A percentile compares a stretch with the other conserved stretches of the same genome.
Conservation (phyloP, 1,284 basidiomycete genomes). For the Fomitiporia mediterranea region DNA sequence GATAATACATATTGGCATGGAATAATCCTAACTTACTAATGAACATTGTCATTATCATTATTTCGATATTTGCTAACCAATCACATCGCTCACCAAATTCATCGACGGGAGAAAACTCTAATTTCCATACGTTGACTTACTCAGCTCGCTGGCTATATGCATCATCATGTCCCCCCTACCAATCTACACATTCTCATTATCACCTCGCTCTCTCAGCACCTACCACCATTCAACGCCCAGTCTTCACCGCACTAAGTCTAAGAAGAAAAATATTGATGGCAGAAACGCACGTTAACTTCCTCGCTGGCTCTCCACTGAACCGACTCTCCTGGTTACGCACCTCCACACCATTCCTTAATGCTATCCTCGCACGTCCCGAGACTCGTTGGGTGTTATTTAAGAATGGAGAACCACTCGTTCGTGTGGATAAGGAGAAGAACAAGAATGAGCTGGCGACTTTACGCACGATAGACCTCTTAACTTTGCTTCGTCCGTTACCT, state of each 20-base stretch:
- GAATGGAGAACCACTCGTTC: slow-evolving; percentile 57
- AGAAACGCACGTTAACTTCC: slow-evolving; percentile 48
- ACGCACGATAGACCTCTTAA: slow-evolving; percentile 48
- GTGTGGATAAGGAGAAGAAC: slow-evolving; percentile 29
- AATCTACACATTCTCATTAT: neutral
- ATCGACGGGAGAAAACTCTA: too few relatives aligned
- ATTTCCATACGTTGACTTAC: too few relatives aligned
- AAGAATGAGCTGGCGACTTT: slow-evolving; percentile 45
- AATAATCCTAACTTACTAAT: too few relatives aligned
- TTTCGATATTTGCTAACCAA: too few relatives aligned
- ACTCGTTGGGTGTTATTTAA: slow-evolving; percentile 77
- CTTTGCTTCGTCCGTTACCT: slow-evolving; percentile 41
- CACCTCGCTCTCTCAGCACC: neutral
- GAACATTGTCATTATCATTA: too few relatives aligned
- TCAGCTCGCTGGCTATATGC: too few relatives aligned
- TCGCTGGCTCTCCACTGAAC: slow-evolving; percentile 78
- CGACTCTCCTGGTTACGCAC: slow-evolving; percentile 81
- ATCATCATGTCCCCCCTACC: too few relatives aligned
- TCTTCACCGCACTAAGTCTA: neutral
- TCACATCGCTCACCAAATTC: too few relatives aligned
- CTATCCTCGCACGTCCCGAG: slow-evolving; percentile 50
- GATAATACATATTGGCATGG: too few relatives aligned
- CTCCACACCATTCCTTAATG: slow-evolving; percentile 67
- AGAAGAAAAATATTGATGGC: neutral
- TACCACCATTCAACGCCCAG: slow-evolving; percentile 7